Evolutionary conservation across 257 asterid genomes (phyloP).

Genomic region (Echium plantagineum): DNA sequence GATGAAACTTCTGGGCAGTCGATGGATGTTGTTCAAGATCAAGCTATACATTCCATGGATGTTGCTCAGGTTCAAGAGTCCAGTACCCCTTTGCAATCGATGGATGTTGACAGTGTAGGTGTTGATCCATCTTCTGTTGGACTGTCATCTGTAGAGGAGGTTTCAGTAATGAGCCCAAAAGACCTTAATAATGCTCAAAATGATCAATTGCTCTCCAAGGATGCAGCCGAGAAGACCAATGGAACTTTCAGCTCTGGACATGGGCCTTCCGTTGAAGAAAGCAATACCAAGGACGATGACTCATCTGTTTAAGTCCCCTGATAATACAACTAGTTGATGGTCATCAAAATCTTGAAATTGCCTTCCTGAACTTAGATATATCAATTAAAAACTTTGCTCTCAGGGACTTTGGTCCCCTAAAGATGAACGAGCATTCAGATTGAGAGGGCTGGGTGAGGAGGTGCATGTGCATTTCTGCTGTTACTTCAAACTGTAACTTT

Average conservation of each 20-base stretch:
- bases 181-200: not conserved
- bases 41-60: constrained; percentile 1
- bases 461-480: too few species aligned
- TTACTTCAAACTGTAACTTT: too few species aligned
- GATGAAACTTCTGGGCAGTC: constrained; percentile 17
- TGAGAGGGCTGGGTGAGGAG: too few species aligned
- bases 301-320: not conserved
- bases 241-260: not conserved
- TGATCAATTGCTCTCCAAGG: not conserved
- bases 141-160: not conserved
- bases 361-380: too few species aligned
- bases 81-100: constrained; percentile 7
- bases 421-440: too few species aligned
- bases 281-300: not conserved
- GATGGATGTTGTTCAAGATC: too few species aligned
- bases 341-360: not conserved
- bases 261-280: constrained; percentile 1
- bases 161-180: not conserved
- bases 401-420: too few species aligned
- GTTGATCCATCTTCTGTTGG: constrained; percentile 7
- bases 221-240: not conserved
- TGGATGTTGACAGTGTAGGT: constrained; percentile 3
- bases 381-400: too few species aligned
- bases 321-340: not conserved
- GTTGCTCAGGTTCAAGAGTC: constrained; percentile 5